Evolutionary conservation across 768 basidiomycete genomes (phyloP).

Genomic region (Leucosporidium yakuticum): DNA sequence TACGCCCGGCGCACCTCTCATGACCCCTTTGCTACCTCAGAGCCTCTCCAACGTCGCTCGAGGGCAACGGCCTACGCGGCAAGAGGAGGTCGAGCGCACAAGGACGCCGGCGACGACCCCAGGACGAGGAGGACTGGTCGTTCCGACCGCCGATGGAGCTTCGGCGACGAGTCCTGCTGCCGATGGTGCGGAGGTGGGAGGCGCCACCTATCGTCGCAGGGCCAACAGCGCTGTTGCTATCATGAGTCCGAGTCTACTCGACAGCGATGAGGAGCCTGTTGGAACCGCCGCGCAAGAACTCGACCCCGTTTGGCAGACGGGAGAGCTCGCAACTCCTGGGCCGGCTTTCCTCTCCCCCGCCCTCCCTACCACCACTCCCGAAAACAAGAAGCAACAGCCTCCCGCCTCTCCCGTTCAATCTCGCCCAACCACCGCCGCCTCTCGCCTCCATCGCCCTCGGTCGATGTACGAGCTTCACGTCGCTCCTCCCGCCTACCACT

Average conservation of each 20-base stretch:
- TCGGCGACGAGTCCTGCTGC: background rate
- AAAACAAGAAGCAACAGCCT: background rate
- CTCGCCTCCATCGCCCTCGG: constrained; percentile 40
- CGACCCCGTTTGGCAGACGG: constrained; percentile 24
- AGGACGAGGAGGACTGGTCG: background rate
- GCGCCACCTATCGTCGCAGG: constrained; percentile 8
- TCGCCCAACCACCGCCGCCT: background rate
- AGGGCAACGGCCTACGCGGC: constrained; percentile 28
- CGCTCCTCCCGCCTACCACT: constrained; percentile 44
- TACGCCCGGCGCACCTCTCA: constrained; percentile 11
- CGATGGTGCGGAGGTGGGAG: background rate
- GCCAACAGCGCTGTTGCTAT: constrained; percentile 22
- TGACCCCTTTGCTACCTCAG: constrained; percentile 28
- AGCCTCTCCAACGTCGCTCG: constrained; percentile 16
- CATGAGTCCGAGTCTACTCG: constrained; percentile 28
- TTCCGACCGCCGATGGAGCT: too few relatives aligned
- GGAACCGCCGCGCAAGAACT: constrained; percentile 20
- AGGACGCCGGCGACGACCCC: constrained; percentile 13
- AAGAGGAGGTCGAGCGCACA: constrained; percentile 26
- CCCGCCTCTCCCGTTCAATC: constrained; percentile 1
- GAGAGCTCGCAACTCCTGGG: constrained; percentile 10
- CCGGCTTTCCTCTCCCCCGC: constrained; percentile 23
- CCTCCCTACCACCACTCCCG: constrained; percentile 14
- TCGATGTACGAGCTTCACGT: constrained; percentile 45
- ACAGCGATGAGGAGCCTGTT: constrained; percentile 23